These are phyloP conservation scores for Globisporangium carolinianum DNA, from an alignment of 352 stramenopile genomes.

Conservation along the genomic window DNA sequence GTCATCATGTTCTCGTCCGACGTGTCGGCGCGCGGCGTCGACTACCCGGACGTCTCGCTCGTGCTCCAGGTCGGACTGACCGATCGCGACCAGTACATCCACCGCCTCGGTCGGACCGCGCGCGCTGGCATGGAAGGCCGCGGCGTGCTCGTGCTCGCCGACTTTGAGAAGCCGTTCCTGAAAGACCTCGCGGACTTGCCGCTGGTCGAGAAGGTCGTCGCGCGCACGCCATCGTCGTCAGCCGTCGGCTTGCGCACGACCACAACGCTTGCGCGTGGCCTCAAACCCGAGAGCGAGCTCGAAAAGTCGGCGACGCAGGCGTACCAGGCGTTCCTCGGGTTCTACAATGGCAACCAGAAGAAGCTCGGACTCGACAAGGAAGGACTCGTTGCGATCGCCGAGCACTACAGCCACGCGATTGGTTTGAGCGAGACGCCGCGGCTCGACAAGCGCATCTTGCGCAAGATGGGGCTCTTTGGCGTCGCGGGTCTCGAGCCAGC, in stretches of 20 bases:
- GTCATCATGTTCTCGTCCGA: slow-evolving; percentile 93
- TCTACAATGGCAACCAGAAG: slow-evolving; percentile 85
- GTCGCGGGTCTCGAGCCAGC: slow-evolving; percentile 50
- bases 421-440: slow-evolving; percentile 63
- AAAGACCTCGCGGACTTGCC: slow-evolving; percentile 67
- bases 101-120: slow-evolving; percentile 92
- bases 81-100: slow-evolving; percentile 93
- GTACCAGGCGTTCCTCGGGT: slow-evolving; percentile 94
- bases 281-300: slow-evolving; percentile 46
- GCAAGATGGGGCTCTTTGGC: slow-evolving; percentile 85
- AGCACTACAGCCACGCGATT: slow-evolving; percentile 53
- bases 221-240: background rate
- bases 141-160: slow-evolving; percentile 73
- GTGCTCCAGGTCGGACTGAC: slow-evolving; percentile 83
- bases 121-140: slow-evolving; percentile 83
- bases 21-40: slow-evolving; percentile 91
- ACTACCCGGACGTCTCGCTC: slow-evolving; percentile 92
- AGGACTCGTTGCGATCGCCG: slow-evolving; percentile 71
- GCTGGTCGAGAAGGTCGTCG: slow-evolving; percentile 17
- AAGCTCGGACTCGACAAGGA: slow-evolving; percentile 22
- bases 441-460: slow-evolving; percentile 84
- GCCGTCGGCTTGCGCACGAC: background rate
- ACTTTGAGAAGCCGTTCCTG: slow-evolving; percentile 79
- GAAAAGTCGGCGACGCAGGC: slow-evolving; percentile 79
- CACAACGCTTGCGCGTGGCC: slow-evolving; percentile 17